These are phyloP conservation scores for Eimeria maxima DNA, from an alignment of 169 alveolate genomes.

Conservation along the genomic window DNA sequence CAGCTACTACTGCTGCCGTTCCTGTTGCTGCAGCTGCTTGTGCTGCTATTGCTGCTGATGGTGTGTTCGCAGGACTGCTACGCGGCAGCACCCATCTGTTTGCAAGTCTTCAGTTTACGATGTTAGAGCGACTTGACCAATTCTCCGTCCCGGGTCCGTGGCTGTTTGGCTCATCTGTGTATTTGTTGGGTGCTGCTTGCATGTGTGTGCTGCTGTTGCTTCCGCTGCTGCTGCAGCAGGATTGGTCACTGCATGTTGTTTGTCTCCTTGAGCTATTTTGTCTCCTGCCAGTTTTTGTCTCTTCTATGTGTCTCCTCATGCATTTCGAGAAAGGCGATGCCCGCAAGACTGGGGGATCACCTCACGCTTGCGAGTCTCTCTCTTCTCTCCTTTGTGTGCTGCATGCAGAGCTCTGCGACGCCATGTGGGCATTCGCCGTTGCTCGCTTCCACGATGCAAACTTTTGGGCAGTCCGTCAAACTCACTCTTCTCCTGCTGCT, in stretches of 20 bases:
- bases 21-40: not conserved
- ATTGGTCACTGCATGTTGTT: not conserved
- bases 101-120: conserved; percentile 60
- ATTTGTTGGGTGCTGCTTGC: not conserved
- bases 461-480: conserved; percentile 74
- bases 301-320: not conserved
- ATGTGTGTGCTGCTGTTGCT: not conserved
- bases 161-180: not conserved
- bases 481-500: not conserved
- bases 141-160: conserved; percentile 73
- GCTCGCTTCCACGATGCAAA: conserved; percentile 71
- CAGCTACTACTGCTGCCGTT: not conserved
- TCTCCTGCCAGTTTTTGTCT: not conserved
- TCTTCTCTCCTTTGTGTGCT: conserved; percentile 20
- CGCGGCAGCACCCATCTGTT: conserved; percentile 80
- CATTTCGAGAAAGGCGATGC: too few relatives aligned
- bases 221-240: not conserved
- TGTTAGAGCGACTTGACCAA: conserved; percentile 61
- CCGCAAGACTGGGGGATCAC: too few relatives aligned
- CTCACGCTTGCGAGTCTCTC: too few relatives aligned
- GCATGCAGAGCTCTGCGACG: conserved; percentile 79
- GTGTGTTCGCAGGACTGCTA: not conserved
- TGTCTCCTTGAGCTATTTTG: not conserved
- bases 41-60: not conserved
- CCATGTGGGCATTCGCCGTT: conserved; percentile 79